phyloP scores from a whole-genome alignment of 1,284 basidiomycete species.

The Cutaneotrichosporon mucoides region DNA sequence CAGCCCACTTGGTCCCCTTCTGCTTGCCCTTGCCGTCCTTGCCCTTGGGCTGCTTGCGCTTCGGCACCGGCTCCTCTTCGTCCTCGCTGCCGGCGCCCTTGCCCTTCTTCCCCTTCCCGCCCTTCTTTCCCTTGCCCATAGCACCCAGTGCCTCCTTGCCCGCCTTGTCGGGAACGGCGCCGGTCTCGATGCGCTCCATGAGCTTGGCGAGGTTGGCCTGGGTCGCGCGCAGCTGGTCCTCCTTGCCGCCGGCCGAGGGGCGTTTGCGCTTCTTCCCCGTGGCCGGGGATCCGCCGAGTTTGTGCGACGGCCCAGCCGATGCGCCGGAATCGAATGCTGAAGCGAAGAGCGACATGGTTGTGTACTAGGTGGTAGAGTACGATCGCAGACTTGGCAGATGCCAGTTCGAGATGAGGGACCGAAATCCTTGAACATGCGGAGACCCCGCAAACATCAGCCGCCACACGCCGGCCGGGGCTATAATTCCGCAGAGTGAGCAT shows the following conservation, averaged over 20 bases:
- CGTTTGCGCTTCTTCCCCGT: slow-evolving; percentile 61
- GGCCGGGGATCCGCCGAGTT: neutral
- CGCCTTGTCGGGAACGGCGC: slow-evolving; percentile 32
- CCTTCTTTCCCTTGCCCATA: slow-evolving; percentile 38
- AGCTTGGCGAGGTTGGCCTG: slow-evolving; percentile 73
- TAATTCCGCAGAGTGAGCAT: no score
- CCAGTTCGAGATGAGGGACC: no score
- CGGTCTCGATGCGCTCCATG: slow-evolving; percentile 58
- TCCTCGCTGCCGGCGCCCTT: neutral
- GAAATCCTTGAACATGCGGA: no score
- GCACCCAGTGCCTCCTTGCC: slow-evolving; percentile 16
- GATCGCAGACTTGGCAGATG: no score
- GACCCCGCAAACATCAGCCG: no score
- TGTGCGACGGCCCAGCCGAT: slow-evolving; percentile 6
- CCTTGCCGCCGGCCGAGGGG: slow-evolving; percentile 46
- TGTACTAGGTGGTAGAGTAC: no score
- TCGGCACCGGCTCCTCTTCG: no score
- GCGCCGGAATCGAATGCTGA: slow-evolving; percentile 36
- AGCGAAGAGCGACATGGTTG: slow-evolving; percentile 41
- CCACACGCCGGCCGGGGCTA: no score
- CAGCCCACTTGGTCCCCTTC: neutral
- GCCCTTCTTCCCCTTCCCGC: neutral
- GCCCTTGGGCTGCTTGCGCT: neutral
- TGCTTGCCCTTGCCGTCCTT: slow-evolving; percentile 8
- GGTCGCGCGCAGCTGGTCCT: slow-evolving; percentile 46